A percentile compares a stretch with the other conserved stretches of the same genome.
phyloP scores from a whole-genome alignment of 805 yeast genomes.

The Lipomyces yamadae region DNA sequence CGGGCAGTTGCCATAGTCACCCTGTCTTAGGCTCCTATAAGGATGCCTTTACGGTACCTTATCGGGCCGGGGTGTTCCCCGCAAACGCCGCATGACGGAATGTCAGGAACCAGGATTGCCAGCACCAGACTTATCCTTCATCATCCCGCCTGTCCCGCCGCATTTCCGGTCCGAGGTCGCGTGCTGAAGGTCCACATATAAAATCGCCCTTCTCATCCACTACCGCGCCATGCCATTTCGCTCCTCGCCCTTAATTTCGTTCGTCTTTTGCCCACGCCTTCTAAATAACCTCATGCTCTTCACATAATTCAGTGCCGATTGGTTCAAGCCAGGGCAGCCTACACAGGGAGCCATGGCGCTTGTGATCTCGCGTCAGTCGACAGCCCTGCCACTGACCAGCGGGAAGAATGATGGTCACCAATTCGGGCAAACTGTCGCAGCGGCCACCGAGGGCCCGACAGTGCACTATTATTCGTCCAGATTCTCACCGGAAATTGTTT shows the following conservation, averaged over 20 bases:
- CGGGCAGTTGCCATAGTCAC: too few relatives aligned
- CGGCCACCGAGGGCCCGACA: neutral
- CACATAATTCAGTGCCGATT: neutral
- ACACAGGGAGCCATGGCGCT: neutral
- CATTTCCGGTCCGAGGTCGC: neutral
- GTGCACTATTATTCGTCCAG: neutral
- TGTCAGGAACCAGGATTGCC: too few relatives aligned
- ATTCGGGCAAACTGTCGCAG: neutral
- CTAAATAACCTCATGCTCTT: neutral
- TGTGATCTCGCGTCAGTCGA: conserved; percentile 4
- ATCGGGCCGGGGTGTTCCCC: too few relatives aligned
- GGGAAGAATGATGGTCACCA: neutral
- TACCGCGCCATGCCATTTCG: too few relatives aligned
- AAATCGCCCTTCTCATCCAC: too few relatives aligned
- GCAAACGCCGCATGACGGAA: too few relatives aligned
- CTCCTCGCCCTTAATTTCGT: neutral
- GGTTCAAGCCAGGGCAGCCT: neutral
- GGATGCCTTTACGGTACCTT: too few relatives aligned
- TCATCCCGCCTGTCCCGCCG: too few relatives aligned
- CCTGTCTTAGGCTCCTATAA: too few relatives aligned
- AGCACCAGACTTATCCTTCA: too few relatives aligned
- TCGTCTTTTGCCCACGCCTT: neutral
- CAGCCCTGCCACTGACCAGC: neutral
- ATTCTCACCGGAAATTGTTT: neutral
- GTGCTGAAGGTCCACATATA: neutral